Evolutionary conservation across 495 filamentous ascomycete genomes (phyloP), one percentile per base, ranked within the genome.

Genomic region (Talaromyces ruber): DNA sequence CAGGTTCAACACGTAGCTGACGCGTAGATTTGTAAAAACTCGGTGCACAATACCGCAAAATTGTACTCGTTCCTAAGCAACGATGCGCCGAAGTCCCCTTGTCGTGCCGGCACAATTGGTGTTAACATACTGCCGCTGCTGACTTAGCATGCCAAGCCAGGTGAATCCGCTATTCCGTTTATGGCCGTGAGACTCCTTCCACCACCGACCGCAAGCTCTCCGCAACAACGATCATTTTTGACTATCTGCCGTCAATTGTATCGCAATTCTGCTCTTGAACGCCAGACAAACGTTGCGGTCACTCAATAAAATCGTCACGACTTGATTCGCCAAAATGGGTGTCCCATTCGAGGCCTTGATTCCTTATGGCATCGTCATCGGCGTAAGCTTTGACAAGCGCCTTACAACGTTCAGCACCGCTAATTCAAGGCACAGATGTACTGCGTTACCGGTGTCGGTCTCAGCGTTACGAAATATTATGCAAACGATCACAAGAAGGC

Each of bases 301-400:
- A 26, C n/a, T 55, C 2, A 55, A 54, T 16, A 55, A 26, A 7
- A n/a, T 28, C 11, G 16, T 59, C 16, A 9, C 34, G 12, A 22
- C 9, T 24, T 45, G 29, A 39, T 32, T 47, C 9, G 61, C 62
- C 82, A 82, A 69, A 55, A 98, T 98, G 94, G 91, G 88, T 73
- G 86, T 98, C 65, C 94, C 94, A 58, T 98, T 98, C 80, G 94
- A 98, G 82, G 87, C 92, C 63, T 79, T 98, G 68, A 76, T 98
- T 72, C 94, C 94, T 54, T 98, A 96, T 79, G 94, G 83, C 67
- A 93, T 97, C 82, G 90, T 95, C 77, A 72, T 92, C 58, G 81
- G 75, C 72, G 93, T 97, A 81, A 74, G 91, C 80, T 62, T 63
- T 50, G 63, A 64, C 59, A 63, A 57, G 60, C 63, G 5, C 57